Evolutionary conservation across 2,329 filamentous ascomycete species (phyloP).

Genomic region (Lecanicillium sp.): DNA sequence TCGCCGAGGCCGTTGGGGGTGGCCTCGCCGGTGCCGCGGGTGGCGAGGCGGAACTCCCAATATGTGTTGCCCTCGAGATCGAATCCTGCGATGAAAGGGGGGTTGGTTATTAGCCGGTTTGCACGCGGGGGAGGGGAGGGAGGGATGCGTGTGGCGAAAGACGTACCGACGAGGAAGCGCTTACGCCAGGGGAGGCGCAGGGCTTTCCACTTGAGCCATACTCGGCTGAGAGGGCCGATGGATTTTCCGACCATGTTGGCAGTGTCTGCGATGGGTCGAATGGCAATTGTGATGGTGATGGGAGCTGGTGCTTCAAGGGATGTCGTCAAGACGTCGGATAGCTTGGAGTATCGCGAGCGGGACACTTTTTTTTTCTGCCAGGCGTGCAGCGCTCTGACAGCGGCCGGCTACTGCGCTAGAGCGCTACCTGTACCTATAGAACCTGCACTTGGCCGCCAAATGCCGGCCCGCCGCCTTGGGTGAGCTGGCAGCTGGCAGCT

Average conservation of each 20-base stretch:
- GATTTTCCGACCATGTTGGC: conserved; percentile 30
- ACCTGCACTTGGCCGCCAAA: too few relatives aligned
- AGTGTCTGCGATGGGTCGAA: background rate
- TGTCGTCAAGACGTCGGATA: too few relatives aligned
- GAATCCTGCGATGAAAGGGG: conserved; percentile 38
- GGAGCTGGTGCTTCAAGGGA: background rate
- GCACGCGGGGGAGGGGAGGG: background rate
- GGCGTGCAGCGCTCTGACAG: too few relatives aligned
- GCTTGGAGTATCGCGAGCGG: background rate
- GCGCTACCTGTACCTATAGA: too few relatives aligned
- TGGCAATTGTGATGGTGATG: background rate
- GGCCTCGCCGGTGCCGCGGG: conserved; percentile 23
- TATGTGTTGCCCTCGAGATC: conserved; percentile 63
- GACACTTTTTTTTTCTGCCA: background rate
- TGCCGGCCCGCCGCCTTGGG: too few relatives aligned
- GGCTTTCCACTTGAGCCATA: conserved; percentile 58
- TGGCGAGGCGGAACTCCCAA: conserved; percentile 58
- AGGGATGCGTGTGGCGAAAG: background rate
- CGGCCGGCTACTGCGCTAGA: too few relatives aligned
- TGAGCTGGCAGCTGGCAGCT: too few relatives aligned
- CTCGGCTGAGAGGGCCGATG: conserved; percentile 31
- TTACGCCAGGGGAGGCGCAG: conserved; percentile 59
- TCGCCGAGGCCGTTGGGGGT: conserved; percentile 20
- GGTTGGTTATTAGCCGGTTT: conserved; percentile 3
- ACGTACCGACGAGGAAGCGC: conserved; percentile 52